Conservation (phyloP, 2,329 filamentous ascomycete species). For the Thielaviopsis euricoi region DNA sequence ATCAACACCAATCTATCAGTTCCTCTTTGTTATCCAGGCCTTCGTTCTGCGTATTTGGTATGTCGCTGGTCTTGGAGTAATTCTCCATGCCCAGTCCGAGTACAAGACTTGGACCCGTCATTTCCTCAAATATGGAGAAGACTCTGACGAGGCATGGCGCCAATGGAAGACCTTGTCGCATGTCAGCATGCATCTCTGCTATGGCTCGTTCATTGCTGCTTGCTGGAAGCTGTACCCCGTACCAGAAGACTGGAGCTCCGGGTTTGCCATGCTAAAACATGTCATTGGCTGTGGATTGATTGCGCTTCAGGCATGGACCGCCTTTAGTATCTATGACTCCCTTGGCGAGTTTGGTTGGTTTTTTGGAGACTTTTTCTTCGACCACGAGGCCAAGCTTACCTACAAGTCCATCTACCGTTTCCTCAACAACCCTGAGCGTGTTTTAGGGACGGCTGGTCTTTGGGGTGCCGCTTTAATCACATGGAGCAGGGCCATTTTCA, state of each 20-base stretch:
- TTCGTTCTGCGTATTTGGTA: slow-evolving; percentile 82
- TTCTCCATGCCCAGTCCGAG: slow-evolving; percentile 73
- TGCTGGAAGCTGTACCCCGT: slow-evolving; percentile 92
- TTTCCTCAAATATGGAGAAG: slow-evolving; percentile 93
- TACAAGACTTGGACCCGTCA: slow-evolving; percentile 92
- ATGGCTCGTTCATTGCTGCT: slow-evolving; percentile 73
- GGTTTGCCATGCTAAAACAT: slow-evolving; percentile 73
- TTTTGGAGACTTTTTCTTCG: slow-evolving; percentile 97
- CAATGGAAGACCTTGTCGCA: slow-evolving; percentile 98
- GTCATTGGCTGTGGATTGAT: slow-evolving; percentile 69
- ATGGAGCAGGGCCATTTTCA: slow-evolving; percentile 72
- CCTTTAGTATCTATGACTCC: slow-evolving; percentile 83
- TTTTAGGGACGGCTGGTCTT: slow-evolving; percentile 83
- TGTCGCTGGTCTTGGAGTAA: slow-evolving; percentile 67
- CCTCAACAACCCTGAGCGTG: slow-evolving; percentile 89
- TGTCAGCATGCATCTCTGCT: slow-evolving; percentile 78
- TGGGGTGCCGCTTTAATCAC: slow-evolving; percentile 93
- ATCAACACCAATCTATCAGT: slow-evolving; percentile 56
- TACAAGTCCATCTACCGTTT: slow-evolving; percentile 98
- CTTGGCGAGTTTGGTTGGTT: slow-evolving; percentile 98
- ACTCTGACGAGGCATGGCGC: slow-evolving; percentile 77
- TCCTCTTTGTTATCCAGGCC: slow-evolving; percentile 67
- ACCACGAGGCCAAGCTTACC: slow-evolving; percentile 71
- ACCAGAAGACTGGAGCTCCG: slow-evolving; percentile 75
- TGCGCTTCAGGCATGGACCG: slow-evolving; percentile 81